Conservation (phyloP, 1,139 yeast species). For the Groenewaldozyma sp. region DNA sequence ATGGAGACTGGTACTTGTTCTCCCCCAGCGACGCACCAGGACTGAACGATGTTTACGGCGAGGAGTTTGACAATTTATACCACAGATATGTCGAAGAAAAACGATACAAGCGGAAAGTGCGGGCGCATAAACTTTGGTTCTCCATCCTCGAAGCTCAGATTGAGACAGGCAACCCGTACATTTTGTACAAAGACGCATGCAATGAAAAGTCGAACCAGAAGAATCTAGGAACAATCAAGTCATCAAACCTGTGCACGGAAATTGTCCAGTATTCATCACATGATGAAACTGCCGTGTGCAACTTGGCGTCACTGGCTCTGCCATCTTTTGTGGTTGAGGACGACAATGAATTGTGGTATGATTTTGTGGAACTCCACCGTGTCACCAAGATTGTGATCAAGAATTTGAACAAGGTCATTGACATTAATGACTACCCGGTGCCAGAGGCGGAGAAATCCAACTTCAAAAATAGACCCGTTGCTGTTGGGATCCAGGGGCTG, state of each 20-base stretch:
- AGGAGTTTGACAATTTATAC: constrained; percentile 55
- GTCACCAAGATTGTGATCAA: constrained; percentile 53
- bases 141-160: constrained; percentile 70
- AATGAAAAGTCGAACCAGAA: constrained; percentile 66
- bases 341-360: constrained; percentile 31
- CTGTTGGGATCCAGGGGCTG: constrained; percentile 73
- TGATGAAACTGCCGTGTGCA: constrained; percentile 76
- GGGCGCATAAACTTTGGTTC: constrained; percentile 71
- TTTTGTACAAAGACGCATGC: constrained; percentile 76
- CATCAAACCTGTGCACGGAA: constrained; percentile 77
- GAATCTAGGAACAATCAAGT: constrained; percentile 69
- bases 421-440: constrained; percentile 59
- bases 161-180: constrained; percentile 79
- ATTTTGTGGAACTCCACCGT: constrained; percentile 51
- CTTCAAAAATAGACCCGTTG: constrained; percentile 60
- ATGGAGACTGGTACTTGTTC: constrained; percentile 67
- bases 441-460: constrained; percentile 54
- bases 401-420: constrained; percentile 60
- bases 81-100: constrained; percentile 54
- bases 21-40: constrained; percentile 77
- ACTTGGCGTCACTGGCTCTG: constrained; percentile 68
- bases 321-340: constrained; percentile 47
- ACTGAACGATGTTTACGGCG: constrained; percentile 59
- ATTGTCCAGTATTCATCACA: constrained; percentile 71
- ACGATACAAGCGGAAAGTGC: constrained; percentile 47